These are phyloP conservation scores for Theobroma cacao DNA, from an alignment of 345 rosid genomes.

Conservation along the genomic window DNA sequence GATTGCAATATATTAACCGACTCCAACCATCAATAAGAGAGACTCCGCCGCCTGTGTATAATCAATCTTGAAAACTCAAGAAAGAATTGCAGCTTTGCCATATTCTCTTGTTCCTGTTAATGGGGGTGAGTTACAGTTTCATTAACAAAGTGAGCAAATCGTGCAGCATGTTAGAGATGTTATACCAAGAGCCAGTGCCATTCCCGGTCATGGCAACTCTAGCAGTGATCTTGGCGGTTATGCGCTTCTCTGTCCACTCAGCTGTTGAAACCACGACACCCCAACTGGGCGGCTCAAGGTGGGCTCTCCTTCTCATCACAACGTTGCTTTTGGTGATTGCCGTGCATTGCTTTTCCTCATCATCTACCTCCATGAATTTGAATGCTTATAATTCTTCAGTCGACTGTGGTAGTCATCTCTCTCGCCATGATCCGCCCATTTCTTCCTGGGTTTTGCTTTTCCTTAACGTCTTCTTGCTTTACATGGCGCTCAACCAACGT, in stretches of 20 bases:
- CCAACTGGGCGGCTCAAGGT: background rate
- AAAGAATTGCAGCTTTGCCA: background rate
- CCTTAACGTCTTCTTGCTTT: background rate
- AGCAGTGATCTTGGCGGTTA: background rate
- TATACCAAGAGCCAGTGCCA: background rate
- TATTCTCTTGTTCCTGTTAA: background rate
- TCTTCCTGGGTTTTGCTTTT: conserved; percentile 1
- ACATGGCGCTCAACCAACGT: conserved; percentile 6
- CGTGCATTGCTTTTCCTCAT: background rate
- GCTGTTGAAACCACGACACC: background rate
- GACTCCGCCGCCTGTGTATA: too few species aligned
- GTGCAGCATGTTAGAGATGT: background rate
- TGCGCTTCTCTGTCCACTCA: background rate
- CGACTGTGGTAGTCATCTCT: too few species aligned
- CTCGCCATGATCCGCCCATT: conserved; percentile 1
- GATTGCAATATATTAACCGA: background rate
- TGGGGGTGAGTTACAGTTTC: background rate
- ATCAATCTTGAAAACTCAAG: too few species aligned
- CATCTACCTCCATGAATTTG: too few species aligned
- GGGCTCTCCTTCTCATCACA: background rate
- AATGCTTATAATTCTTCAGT: too few species aligned
- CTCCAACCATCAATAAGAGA: background rate
- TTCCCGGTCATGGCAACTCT: conserved; percentile 1
- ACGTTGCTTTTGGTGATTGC: background rate
- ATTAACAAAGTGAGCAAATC: background rate